Evolutionary conservation across 2,329 filamentous ascomycete species (phyloP).

Genomic region (Colletotrichum plurivorum): DNA sequence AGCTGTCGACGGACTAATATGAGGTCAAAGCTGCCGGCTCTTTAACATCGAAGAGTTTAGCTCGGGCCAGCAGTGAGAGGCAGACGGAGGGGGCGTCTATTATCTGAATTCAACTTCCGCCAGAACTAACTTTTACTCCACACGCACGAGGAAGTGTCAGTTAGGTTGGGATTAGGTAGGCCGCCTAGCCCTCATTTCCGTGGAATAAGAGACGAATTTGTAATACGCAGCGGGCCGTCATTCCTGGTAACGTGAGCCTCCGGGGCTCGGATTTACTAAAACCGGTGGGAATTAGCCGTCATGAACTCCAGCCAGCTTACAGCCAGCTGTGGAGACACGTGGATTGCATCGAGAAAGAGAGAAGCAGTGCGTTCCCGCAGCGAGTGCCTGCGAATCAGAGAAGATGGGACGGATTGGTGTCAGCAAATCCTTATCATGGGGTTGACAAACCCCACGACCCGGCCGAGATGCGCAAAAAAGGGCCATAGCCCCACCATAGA

Average conservation of each 20-base stretch:
- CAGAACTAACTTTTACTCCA: slow-evolving; percentile 21
- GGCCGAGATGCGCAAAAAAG: not conserved
- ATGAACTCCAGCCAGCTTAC: not conserved
- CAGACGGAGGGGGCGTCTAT: slow-evolving; percentile 13
- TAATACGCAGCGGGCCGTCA: slow-evolving; percentile 14
- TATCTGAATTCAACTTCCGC: slow-evolving; percentile 4
- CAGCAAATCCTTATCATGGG: slow-evolving; percentile 17
- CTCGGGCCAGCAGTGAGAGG: not conserved
- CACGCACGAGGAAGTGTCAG: not conserved
- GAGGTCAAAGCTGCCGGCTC: not conserved
- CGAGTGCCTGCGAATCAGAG: slow-evolving; percentile 15
- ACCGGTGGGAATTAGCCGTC: not conserved
- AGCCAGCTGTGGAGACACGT: not conserved
- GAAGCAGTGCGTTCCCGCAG: not conserved
- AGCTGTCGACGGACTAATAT: slow-evolving; percentile 8
- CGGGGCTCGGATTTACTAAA: not conserved
- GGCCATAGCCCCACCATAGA: too few species aligned
- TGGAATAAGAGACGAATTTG: slow-evolving; percentile 16
- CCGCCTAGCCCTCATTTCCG: not conserved
- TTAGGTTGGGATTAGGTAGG: slow-evolving; percentile 10
- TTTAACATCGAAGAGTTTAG: not conserved
- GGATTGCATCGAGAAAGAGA: not conserved
- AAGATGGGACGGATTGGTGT: not conserved
- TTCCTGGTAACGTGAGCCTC: not conserved
- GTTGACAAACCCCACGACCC: slow-evolving; percentile 3